Conservation (phyloP, 2,329 filamentous ascomycete genomes). For the Colletotrichum higginsianum region DNA sequence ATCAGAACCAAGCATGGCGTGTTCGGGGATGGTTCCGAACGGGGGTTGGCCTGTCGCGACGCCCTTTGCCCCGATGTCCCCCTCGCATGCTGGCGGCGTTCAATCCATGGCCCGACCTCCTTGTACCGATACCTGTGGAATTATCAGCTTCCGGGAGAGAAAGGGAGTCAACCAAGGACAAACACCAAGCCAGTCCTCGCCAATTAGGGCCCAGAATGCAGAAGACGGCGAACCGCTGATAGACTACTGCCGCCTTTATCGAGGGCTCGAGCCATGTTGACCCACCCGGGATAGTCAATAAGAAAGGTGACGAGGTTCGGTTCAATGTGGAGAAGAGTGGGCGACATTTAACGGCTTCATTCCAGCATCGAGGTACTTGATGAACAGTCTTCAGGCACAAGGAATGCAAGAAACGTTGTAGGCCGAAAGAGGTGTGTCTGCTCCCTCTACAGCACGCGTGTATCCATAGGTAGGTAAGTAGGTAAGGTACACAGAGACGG, state of each 20-base stretch:
- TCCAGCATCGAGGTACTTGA: slow-evolving; percentile 1
- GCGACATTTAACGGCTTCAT: slow-evolving; percentile 32
- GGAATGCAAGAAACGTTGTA: slow-evolving; percentile 33
- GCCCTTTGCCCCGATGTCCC: slow-evolving; percentile 27
- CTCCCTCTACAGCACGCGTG: slow-evolving; percentile 5
- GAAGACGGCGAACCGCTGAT: not conserved
- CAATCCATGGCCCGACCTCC: slow-evolving; percentile 8
- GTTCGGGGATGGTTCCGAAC: slow-evolving; percentile 39
- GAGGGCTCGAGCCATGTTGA: slow-evolving; percentile 10
- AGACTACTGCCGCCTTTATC: not conserved
- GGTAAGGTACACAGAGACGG: not conserved
- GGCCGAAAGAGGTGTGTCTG: slow-evolving; percentile 34
- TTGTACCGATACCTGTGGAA: not conserved
- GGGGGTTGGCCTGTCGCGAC: slow-evolving; percentile 30
- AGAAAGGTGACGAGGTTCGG: slow-evolving; percentile 14
- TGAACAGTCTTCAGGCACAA: slow-evolving; percentile 6
- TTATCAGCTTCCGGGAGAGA: slow-evolving; percentile 6
- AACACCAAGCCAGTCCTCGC: not conserved
- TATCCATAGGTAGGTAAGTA: too few relatives aligned
- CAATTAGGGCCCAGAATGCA: not conserved
- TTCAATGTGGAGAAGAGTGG: slow-evolving; percentile 4
- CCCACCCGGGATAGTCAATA: slow-evolving; percentile 13
- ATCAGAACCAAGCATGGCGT: slow-evolving; percentile 33
- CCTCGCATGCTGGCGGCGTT: slow-evolving; percentile 33
- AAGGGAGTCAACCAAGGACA: slow-evolving; percentile 2